Evolutionary conservation across 345 rosid genomes (phyloP).

Genomic region (Mangifera indica): DNA sequence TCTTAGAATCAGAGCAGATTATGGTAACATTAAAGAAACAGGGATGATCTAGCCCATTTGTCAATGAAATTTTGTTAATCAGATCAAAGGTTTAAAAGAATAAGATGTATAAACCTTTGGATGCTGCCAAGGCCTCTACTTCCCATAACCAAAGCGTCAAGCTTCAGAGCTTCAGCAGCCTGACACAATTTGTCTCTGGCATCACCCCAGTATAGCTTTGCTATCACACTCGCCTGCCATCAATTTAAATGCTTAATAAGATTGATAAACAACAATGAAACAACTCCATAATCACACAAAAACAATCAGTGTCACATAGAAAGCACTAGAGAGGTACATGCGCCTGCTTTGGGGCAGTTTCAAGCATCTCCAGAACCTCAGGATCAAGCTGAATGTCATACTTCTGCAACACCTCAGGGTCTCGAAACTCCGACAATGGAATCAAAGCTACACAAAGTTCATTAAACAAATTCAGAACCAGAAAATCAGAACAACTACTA

Average conservation of each 20-base stretch:
- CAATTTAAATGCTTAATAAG: background rate
- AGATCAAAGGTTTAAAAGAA: background rate
- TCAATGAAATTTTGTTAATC: background rate
- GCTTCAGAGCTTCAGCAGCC: slow-evolving; percentile 65
- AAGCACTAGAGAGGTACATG: slow-evolving; percentile 30
- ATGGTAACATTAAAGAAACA: background rate
- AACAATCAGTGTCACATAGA: background rate
- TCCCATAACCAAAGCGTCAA: slow-evolving; percentile 74
- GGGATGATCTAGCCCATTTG: background rate
- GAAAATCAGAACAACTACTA: background rate
- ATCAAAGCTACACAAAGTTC: slow-evolving; percentile 52
- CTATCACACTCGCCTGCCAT: slow-evolving; percentile 54
- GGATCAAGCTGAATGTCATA: slow-evolving; percentile 60
- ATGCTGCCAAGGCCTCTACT: slow-evolving; percentile 89
- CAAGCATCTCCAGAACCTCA: slow-evolving; percentile 66
- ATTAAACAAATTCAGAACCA: background rate
- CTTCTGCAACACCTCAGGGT: slow-evolving; percentile 49
- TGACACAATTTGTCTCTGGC: slow-evolving; percentile 74
- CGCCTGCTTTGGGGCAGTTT: slow-evolving; percentile 54
- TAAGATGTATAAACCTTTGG: slow-evolving; percentile 45
- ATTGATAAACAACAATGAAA: background rate
- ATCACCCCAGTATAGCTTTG: slow-evolving; percentile 89
- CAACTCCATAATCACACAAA: background rate
- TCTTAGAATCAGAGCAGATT: background rate
- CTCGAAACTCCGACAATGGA: slow-evolving; percentile 71